A percentile compares a stretch with the other conserved stretches of the same genome.
Evolutionary conservation across 768 basidiomycete genomes (phyloP).

Genomic region (Mycena venus): DNA sequence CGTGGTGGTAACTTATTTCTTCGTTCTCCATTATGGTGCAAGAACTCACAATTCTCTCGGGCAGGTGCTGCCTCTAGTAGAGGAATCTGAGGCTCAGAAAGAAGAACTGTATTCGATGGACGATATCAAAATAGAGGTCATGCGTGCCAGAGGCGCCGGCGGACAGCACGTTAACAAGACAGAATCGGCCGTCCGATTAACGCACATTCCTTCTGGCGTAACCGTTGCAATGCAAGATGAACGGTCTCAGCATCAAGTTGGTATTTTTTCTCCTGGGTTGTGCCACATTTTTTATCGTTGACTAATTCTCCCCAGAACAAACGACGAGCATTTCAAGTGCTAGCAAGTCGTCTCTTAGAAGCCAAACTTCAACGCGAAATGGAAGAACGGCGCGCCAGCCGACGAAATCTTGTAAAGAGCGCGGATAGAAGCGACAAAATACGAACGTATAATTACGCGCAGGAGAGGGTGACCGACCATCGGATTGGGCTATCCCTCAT

Average conservation of each 20-base stretch:
- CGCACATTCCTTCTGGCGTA: slow-evolving; percentile 93
- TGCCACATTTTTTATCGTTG: not conserved
- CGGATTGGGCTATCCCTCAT: slow-evolving; percentile 83
- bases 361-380: slow-evolving; percentile 79
- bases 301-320: slow-evolving; percentile 73
- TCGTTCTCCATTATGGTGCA: not conserved
- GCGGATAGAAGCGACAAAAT: slow-evolving; percentile 95
- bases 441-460: slow-evolving; percentile 94
- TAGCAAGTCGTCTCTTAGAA: slow-evolving; percentile 89
- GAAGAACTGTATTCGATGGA: slow-evolving; percentile 85
- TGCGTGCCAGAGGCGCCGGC: slow-evolving; percentile 97
- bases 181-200: slow-evolving; percentile 95
- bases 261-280: slow-evolving; percentile 8
- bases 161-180: slow-evolving; percentile 99
- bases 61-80: slow-evolving; percentile 86
- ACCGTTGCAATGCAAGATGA: slow-evolving; percentile 99
- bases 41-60: not conserved
- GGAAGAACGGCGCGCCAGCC: slow-evolving; percentile 74
- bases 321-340: slow-evolving; percentile 92
- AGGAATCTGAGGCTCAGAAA: slow-evolving; percentile 69
- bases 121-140: slow-evolving; percentile 92
- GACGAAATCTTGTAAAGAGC: slow-evolving; percentile 82
- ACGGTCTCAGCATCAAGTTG: slow-evolving; percentile 93
- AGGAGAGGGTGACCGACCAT: slow-evolving; percentile 96
- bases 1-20: slow-evolving; percentile 73